phyloP scores from a whole-genome alignment of 2,329 filamentous ascomycete species.

The Pseudocercospora cruenta region DNA sequence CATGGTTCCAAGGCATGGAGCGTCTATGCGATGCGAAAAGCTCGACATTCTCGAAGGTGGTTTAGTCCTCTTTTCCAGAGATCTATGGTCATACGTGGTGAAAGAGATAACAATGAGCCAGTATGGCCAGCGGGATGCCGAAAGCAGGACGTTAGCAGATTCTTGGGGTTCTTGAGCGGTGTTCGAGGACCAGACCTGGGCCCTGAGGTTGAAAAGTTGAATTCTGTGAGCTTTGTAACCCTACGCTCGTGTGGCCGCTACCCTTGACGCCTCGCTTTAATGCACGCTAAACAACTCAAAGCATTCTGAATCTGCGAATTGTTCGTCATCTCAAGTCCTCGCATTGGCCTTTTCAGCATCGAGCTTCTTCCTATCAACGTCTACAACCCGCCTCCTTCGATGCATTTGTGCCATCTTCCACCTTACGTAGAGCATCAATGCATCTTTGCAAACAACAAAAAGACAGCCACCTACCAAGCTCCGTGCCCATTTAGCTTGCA shows the following conservation, averaged over 20 bases:
- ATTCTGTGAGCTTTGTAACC: neutral
- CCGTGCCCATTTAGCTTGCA: slow-evolving; percentile 85
- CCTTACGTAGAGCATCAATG: slow-evolving; percentile 61
- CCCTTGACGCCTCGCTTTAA: neutral
- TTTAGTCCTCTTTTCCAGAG: no score
- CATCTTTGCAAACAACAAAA: slow-evolving; percentile 81
- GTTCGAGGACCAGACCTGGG: neutral
- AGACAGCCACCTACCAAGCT: slow-evolving; percentile 86
- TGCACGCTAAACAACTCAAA: neutral
- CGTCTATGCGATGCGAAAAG: no score
- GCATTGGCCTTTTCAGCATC: neutral
- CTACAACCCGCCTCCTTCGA: slow-evolving; percentile 48
- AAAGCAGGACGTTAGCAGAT: no score
- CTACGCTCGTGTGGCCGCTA: neutral
- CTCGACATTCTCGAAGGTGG: no score
- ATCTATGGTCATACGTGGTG: no score
- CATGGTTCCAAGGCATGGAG: no score
- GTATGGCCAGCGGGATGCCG: no score
- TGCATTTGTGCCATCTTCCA: slow-evolving; percentile 57
- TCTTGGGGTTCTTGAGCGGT: no score
- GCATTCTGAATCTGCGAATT: neutral
- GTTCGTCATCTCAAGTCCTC: neutral
- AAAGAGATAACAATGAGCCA: no score
- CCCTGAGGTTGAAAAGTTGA: neutral
- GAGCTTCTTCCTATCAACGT: slow-evolving; percentile 37